Evolutionary conservation across 331 rosid species (phyloP).

Genomic region (Malus hybrid): DNA sequence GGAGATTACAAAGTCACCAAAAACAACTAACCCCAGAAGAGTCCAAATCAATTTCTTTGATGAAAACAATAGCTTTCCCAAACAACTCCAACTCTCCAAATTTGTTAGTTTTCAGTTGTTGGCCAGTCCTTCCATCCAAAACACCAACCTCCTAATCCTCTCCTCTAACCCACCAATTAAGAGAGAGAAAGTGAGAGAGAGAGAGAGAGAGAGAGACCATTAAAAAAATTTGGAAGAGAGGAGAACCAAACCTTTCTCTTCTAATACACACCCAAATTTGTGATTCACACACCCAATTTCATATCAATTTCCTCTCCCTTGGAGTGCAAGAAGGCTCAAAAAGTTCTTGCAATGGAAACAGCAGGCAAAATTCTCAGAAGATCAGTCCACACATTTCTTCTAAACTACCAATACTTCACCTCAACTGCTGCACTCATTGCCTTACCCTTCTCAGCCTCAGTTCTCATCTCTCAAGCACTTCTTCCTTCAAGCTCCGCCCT

Average conservation of each 20-base stretch:
- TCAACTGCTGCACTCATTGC: slow-evolving; percentile 52
- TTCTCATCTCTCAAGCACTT: slow-evolving; percentile 61
- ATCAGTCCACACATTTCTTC: slow-evolving; percentile 66
- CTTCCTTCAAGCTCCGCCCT: slow-evolving; percentile 35
- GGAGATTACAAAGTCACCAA: slow-evolving; percentile 14
- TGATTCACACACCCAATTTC: slow-evolving; percentile 6
- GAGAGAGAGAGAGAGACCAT: slow-evolving; percentile 5
- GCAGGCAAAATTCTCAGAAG: slow-evolving; percentile 55
- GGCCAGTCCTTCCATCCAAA: slow-evolving; percentile 45
- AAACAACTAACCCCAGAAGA: not conserved
- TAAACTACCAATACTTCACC: slow-evolving; percentile 65
- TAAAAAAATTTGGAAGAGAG: not conserved
- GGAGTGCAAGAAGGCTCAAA: slow-evolving; percentile 22
- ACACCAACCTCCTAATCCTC: slow-evolving; percentile 20
- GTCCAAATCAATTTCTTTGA: slow-evolving; percentile 11
- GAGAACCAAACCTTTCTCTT: not conserved
- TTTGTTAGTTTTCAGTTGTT: slow-evolving; percentile 44
- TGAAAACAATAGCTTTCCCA: not conserved
- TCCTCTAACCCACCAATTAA: not conserved
- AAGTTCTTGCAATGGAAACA: slow-evolving; percentile 47
- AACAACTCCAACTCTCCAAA: slow-evolving; percentile 18
- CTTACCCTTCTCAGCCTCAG: slow-evolving; percentile 67
- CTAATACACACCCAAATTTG: slow-evolving; percentile 19
- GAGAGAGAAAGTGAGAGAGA: not conserved
- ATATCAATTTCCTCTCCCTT: slow-evolving; percentile 1